Evolutionary conservation across 169 alveolate genomes (phyloP), one percentile per base, ranked within the genome.

Genomic region (Amoebophrya sp.): DNA sequence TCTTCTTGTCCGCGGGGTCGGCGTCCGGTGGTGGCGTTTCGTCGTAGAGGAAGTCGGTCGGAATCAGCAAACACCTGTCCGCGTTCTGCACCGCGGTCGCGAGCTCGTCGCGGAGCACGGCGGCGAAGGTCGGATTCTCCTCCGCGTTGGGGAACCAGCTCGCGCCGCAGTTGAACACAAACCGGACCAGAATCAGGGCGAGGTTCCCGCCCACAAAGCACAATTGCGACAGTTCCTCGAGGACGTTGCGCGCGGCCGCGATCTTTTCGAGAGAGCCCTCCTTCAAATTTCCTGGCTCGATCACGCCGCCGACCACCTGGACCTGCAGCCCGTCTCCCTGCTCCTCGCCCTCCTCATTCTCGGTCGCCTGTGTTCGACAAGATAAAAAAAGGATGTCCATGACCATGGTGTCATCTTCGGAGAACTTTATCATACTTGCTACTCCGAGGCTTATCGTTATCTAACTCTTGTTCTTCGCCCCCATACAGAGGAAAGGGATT

Each of bases 141-240:
- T 47, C 66, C 29, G 29, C 66, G 66, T 18, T 18, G 66, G 7
- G 2, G 18, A 66, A 66, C 83, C 83, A 66, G 10, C 29, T 3
- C 35, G 12, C 39, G 38, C 83, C 83, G 83, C 83, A 66, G 83
- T 66, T 25, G 83, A 66, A 66, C 83, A 66, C 83, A 25, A 25
- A 66, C 35, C 83, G 29, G 35, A 66, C 2, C 10, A 66, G 83
- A 18, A 66, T 25, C 39, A 66, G 83, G 38, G 32, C 32, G 7
- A 66, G 18, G 32, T 66, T 25, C 32, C 83, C 83, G 83, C 83
- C 83, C 10, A 7, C 12, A 25, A 66, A 66, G 35, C 29, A 18
- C 29, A 66, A 66, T 25, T 66, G 83, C 83, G 83, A 66, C 12
- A 66, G 38, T n/a, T 66, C 83, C 83, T 66, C 83, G 83, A 66